Evolutionary conservation across 495 filamentous ascomycete genomes (phyloP), one percentile per base, ranked within the genome.

Genomic region (Tuber borchii): DNA sequence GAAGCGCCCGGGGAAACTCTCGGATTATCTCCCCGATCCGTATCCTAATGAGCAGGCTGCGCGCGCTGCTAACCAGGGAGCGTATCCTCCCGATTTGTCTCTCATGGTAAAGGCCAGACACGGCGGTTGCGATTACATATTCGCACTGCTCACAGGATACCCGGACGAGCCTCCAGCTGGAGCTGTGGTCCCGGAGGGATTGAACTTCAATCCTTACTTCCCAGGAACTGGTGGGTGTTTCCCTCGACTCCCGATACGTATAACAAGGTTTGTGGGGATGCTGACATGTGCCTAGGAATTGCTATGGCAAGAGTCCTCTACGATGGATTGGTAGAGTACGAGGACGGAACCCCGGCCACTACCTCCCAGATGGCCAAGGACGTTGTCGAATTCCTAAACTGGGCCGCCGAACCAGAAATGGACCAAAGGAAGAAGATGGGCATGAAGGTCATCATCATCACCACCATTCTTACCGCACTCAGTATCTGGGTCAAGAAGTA

Each of bases 151-250:
- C 84, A 99, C 95, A n/a, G 95, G 95, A 76, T 99, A 99, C 85
- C 95, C 95, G 74, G 95, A 99, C 81, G 95, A 99, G 87, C 89
- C 93, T 70, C 95, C 95, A 19, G 91, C 95, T 61, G 95, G 95
- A 81, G 93, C 90, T 76, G 84, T 86, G 76, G 89, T 99, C 78
- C 88, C 88, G 75, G 88, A 90, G 75, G 95, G 95, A 78, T 90
- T 99, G 84, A 97, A 98, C 89, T 99, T 99, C 90, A 99, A 99
- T 90, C 95, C 95, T 42, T 99, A 97, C 88, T 99, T 99, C 90
- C 95, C 95, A 72, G 96, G 96, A 81, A 98, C 95, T 78, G 95
- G 89, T 88, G 71, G 71, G 79, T 77, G 12, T n/a, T 70, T 19
- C 31, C 31, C 71, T 6, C 39, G 7, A 5, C 42, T 42, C 22